These are phyloP conservation scores for Coemansia sp. DNA, from an alignment of 192 early-diverging fungal species.

Conservation along the genomic window DNA sequence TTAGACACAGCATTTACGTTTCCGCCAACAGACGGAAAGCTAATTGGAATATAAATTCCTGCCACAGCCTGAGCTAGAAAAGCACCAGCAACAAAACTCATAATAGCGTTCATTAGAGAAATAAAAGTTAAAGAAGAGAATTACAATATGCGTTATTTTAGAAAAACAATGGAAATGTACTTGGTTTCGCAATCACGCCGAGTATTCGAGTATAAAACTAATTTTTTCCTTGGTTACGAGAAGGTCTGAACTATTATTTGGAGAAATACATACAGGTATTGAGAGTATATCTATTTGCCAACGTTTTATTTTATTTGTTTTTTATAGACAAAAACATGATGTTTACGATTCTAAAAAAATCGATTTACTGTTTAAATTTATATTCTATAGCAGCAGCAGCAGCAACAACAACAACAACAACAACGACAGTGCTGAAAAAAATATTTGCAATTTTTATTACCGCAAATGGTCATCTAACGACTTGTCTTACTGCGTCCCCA, in stretches of 20 bases:
- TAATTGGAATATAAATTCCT: slow-evolving; percentile 6
- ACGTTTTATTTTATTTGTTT: not conserved
- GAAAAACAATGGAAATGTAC: no score
- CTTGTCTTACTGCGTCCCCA: no score
- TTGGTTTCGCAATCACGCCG: no score
- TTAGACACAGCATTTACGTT: slow-evolving; percentile 23
- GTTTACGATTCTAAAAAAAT: no score
- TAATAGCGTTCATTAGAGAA: not conserved
- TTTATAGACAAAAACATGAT: not conserved
- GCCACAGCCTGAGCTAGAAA: not conserved
- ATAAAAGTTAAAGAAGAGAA: not conserved
- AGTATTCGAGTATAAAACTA: no score
- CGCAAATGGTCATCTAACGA: no score
- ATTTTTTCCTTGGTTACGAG: no score
- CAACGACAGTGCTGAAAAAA: not conserved
- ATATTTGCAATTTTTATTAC: no score
- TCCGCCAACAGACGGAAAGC: slow-evolving; percentile 19
- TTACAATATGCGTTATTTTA: not conserved
- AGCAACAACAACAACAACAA: not conserved
- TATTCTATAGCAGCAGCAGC: not conserved
- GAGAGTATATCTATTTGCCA: not conserved
- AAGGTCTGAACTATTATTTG: no score
- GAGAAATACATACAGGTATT: no score
- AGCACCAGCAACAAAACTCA: not conserved
- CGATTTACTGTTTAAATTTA: not conserved